Percentiles rank a stretch among this genome's conserved stretches.
Evolutionary conservation across 345 rosid species (phyloP).

Genomic region (Pugionium dolabratum): DNA sequence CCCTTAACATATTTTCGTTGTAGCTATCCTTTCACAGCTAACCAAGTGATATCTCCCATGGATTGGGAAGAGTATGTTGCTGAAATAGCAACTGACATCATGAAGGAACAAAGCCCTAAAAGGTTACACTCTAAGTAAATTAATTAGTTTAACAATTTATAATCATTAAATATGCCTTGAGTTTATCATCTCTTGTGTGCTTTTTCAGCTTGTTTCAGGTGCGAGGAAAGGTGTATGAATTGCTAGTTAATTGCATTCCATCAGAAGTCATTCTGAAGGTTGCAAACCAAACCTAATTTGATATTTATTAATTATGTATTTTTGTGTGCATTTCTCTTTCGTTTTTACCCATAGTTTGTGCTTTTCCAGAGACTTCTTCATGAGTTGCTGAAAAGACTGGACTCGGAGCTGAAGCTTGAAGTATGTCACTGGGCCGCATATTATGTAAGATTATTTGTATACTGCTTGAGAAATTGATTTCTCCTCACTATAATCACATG

Average conservation of each 20-base stretch:
- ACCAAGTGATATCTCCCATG: slow-evolving; percentile 83
- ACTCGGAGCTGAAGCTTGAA: slow-evolving; percentile 91
- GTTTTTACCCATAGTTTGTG: slow-evolving; percentile 27
- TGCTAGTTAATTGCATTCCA: slow-evolving; percentile 87
- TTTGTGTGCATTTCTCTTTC: not conserved
- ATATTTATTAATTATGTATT: slow-evolving; percentile 1
- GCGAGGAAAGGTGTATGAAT: slow-evolving; percentile 85
- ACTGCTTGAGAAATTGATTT: not conserved
- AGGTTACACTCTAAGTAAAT: slow-evolving; percentile 43
- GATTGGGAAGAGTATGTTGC: slow-evolving; percentile 96
- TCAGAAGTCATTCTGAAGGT: slow-evolving; percentile 88
- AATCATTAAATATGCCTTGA: not conserved
- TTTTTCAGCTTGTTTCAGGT: slow-evolving; percentile 78
- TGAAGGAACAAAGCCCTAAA: slow-evolving; percentile 98
- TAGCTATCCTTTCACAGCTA: slow-evolving; percentile 73
- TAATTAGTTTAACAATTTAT: not conserved
- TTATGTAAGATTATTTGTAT: slow-evolving; percentile 58
- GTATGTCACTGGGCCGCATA: slow-evolving; percentile 96
- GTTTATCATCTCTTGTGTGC: slow-evolving; percentile 8
- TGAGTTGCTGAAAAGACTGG: slow-evolving; percentile 84
- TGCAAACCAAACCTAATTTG: slow-evolving; percentile 3
- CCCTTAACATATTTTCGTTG: slow-evolving; percentile 16
- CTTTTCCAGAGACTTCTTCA: slow-evolving; percentile 65
- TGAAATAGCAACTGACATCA: slow-evolving; percentile 81
- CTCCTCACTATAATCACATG: slow-evolving; percentile 4